Base-by-base conservation (phyloP, 1,284 basidiomycete species). In the Sporisorium exsertum region DNA sequence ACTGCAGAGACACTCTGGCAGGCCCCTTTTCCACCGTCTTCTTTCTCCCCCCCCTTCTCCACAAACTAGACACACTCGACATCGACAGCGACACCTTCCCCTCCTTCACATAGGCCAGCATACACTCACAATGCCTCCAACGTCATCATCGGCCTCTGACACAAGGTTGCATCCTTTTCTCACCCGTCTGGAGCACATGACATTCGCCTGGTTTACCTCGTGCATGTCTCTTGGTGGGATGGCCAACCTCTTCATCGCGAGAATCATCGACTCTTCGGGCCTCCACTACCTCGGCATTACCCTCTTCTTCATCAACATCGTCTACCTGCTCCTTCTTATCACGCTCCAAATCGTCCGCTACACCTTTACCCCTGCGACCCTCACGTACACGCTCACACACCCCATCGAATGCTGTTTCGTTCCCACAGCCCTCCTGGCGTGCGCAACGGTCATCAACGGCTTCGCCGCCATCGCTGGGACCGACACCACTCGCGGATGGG, bases 371-470 rank as follows among this genome's bases (percentile, higher is more conserved):
- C 53, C 29, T 0, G 69, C 64, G 0, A 29, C 47, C 2, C 6
- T 77, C 3, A 0, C 16, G 4, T 64, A 56, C 29, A 67, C 71
- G 0, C 54, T 77, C 12, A 15, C 33, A 5, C 68, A 77, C 40
- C 74, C 74, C 13, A 61, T 67, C 60, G 74, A 77, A 29, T 59
- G 62, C 49, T 53, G 68, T 42, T 77, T 77, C 57, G n/a, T 77
- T 22, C 71, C 65, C 15, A 74, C 74, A 0, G 32, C 52, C 2
- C 37, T 68, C 1, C 56, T 77, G 3, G 69, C 71, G 10, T 55
- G 33, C 22, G 74, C 74, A 0, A 77, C 74, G 16, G 20, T 67
- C 16, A 62, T 73, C 52, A 66, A 62, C 27, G 57, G 65, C 0
- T 18, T 56, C 5, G 29, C 55, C 6, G 26, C 12, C 13, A 5